phyloP scores from a whole-genome alignment of 2,329 filamentous ascomycete species.

The Huntiella savannae region DNA sequence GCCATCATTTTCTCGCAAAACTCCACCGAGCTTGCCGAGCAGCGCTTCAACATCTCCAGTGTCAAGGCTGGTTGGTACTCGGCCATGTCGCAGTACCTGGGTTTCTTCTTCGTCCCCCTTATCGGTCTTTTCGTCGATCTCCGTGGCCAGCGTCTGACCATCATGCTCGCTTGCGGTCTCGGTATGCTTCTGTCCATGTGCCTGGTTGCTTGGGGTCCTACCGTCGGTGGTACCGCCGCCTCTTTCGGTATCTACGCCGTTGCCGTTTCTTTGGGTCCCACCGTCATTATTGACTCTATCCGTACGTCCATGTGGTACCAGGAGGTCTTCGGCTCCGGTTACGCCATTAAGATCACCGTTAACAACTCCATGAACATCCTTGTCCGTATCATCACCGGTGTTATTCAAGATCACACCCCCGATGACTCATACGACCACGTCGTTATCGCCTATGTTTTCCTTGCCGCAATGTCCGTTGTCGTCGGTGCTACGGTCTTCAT shows the following conservation, averaged over 20 bases:
- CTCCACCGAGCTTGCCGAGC: slow-evolving; percentile 40
- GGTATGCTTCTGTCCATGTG: slow-evolving; percentile 34
- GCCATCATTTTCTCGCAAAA: slow-evolving; percentile 36
- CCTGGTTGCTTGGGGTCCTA: slow-evolving; percentile 31
- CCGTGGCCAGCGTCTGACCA: slow-evolving; percentile 32
- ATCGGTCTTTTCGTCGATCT: slow-evolving; percentile 38
- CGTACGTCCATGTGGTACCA: slow-evolving; percentile 41
- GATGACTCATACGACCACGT: slow-evolving; percentile 36
- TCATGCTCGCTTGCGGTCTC: slow-evolving; percentile 31
- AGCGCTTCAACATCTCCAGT: slow-evolving; percentile 34
- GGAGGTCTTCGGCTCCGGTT: slow-evolving; percentile 39
- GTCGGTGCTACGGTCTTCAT: slow-evolving; percentile 24
- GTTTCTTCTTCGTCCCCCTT: slow-evolving; percentile 38
- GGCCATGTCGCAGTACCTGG: slow-evolving; percentile 32
- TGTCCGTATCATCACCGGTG: slow-evolving; percentile 35
- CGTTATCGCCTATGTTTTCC: slow-evolving; percentile 34
- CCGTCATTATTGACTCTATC: slow-evolving; percentile 39
- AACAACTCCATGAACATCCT: slow-evolving; percentile 47
- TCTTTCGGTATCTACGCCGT: slow-evolving; percentile 41
- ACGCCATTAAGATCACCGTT: slow-evolving; percentile 40
- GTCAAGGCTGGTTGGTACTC: slow-evolving; percentile 43
- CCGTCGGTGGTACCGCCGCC: slow-evolving; percentile 32
- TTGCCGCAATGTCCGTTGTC: slow-evolving; percentile 29
- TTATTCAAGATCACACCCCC: slow-evolving; percentile 35
- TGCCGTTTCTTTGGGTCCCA: slow-evolving; percentile 34